phyloP scores from a whole-genome alignment of 495 filamentous ascomycete species.

The Bathelium albidoporum region DNA sequence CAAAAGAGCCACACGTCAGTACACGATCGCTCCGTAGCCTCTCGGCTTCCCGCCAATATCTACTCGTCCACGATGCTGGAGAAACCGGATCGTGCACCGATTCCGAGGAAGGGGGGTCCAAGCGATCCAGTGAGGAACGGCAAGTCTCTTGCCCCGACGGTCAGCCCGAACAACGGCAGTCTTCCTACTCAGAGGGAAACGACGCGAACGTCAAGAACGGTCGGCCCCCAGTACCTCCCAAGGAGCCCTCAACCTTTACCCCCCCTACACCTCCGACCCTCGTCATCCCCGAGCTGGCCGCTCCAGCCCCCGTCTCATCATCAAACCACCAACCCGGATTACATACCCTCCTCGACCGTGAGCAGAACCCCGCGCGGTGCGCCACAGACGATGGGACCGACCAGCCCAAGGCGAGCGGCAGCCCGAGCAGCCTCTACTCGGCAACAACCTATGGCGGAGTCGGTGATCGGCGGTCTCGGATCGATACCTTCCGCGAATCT shows the following conservation, averaged over 20 bases:
- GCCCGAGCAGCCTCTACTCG: neutral
- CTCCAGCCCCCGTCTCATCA: neutral
- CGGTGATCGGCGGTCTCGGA: neutral
- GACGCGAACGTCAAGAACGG: neutral
- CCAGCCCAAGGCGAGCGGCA: neutral
- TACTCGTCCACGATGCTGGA: neutral
- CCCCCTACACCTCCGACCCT: too few species aligned
- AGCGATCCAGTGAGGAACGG: neutral
- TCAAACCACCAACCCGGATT: neutral
- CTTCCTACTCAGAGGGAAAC: neutral
- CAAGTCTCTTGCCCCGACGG: neutral
- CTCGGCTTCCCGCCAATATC: neutral
- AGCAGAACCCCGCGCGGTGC: neutral
- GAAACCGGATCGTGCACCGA: neutral
- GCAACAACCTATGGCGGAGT: neutral
- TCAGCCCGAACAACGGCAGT: neutral
- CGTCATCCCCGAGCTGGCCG: neutral
- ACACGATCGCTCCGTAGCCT: neutral
- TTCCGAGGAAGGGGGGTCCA: neutral
- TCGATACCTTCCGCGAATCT: neutral
- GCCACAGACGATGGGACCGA: neutral
- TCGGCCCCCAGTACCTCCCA: neutral
- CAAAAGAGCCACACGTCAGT: neutral
- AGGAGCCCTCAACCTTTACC: neutral
- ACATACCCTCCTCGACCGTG: neutral